phyloP scores from a whole-genome alignment of 73 alveolate genomes.

The Tetrahymena elliotti region DNA sequence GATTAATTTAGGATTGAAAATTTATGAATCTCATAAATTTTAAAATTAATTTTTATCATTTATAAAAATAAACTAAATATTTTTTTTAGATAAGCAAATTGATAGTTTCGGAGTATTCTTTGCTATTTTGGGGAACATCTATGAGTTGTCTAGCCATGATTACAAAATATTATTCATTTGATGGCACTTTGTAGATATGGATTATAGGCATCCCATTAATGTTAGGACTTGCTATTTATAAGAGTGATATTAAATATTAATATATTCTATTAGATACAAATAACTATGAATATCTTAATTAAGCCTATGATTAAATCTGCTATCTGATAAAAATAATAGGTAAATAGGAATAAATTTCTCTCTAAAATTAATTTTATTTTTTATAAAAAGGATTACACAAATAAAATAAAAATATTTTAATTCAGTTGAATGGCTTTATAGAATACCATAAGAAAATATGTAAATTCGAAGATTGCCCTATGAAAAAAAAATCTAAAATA shows the following conservation, averaged over 20 bases:
- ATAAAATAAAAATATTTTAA: neutral
- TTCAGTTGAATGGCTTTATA: neutral
- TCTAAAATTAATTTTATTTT: neutral
- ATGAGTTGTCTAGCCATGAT: neutral
- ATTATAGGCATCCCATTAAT: neutral
- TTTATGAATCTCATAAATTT: too few species aligned
- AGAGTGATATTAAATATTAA: neutral
- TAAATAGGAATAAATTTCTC: neutral
- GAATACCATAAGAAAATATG: neutral
- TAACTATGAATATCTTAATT: neutral
- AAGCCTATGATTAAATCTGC: neutral
- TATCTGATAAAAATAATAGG: neutral
- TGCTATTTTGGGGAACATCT: neutral
- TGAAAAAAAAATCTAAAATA: neutral
- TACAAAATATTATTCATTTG: neutral
- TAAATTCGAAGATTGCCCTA: neutral
- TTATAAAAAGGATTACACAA: neutral
- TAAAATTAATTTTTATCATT: too few species aligned
- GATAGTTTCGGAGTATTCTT: neutral
- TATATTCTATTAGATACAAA: neutral
- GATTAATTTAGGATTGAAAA: too few species aligned
- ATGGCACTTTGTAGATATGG: neutral
- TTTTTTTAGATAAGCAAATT: neutral
- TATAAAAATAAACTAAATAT: too few species aligned
- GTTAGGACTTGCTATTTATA: neutral